Conservation (phyloP, 805 yeast genomes). For the Sungouiozyma ichnusensis region DNA sequence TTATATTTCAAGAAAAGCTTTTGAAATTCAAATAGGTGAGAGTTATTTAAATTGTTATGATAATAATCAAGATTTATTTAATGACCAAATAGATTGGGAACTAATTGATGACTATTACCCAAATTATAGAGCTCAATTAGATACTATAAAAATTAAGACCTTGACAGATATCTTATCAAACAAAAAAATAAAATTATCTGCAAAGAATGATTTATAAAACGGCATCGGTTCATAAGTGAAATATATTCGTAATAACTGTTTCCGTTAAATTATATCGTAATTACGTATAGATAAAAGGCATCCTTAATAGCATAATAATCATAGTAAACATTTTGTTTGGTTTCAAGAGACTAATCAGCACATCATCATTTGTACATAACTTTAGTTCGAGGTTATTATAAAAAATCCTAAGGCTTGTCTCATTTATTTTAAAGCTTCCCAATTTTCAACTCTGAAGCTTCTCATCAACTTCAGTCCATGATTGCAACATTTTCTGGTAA, state of each 20-base stretch:
- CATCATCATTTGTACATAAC: no score
- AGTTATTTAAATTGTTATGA: constrained; percentile 9
- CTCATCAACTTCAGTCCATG: constrained; percentile 55
- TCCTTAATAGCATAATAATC: not conserved
- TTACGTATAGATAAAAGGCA: not conserved
- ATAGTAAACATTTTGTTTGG: not conserved
- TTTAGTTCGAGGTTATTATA: no score
- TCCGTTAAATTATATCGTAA: no score
- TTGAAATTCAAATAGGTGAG: constrained; percentile 10
- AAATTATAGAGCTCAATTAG: not conserved
- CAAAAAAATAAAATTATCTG: not conserved
- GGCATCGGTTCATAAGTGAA: not conserved
- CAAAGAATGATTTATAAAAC: not conserved
- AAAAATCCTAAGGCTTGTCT: no score
- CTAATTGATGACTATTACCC: constrained; percentile 11
- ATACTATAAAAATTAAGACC: not conserved
- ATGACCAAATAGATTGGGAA: constrained; percentile 16
- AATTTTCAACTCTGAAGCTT: constrained; percentile 15
- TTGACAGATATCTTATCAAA: not conserved
- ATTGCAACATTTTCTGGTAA: constrained; percentile 54
- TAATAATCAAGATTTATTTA: constrained; percentile 11
- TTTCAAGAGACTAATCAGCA: not conserved
- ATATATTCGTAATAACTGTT: not conserved
- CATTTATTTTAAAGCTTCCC: not conserved
- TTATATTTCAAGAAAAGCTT: constrained; percentile 39